A percentile compares a stretch with the other conserved stretches of the same genome.
Evolutionary conservation across 148 eudicot species (phyloP).

Genomic region (Pouteria glomerata): DNA sequence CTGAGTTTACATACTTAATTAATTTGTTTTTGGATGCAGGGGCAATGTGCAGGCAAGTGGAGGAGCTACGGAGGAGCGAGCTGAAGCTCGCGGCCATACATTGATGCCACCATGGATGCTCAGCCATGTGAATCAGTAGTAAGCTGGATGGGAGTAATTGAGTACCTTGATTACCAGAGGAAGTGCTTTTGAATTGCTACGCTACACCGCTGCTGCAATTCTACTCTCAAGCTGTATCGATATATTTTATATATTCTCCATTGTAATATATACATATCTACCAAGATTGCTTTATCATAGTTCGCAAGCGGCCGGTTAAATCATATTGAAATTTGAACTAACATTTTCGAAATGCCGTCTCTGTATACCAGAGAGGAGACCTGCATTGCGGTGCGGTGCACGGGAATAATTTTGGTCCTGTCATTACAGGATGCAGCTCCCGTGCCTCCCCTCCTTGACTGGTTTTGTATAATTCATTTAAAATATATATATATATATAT

Average conservation of each 20-base stretch:
- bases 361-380: neutral
- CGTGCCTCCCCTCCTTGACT: no score
- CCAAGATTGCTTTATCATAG: neutral
- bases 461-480: no score
- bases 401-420: neutral
- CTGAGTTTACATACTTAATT: neutral
- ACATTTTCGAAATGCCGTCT: neutral
- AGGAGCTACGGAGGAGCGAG: slow-evolving; percentile 9
- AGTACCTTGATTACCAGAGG: no score
- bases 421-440: no score
- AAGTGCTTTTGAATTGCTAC: no score
- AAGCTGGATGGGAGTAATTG: neutral
- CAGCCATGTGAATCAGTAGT: slow-evolving; percentile 26
- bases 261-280: neutral
- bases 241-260: no score
- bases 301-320: neutral
- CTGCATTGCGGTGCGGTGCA: neutral
- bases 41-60: slow-evolving; percentile 26
- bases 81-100: slow-evolving; percentile 18
- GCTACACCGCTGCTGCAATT: no score
- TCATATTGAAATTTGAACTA: neutral
- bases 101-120: slow-evolving; percentile 63
- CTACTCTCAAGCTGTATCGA: no score
- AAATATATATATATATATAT: no score
- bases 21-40: no score